Evolutionary conservation across 192 early-diverging fungal genomes (phyloP).

Genomic region (Linnemannia zychae): DNA sequence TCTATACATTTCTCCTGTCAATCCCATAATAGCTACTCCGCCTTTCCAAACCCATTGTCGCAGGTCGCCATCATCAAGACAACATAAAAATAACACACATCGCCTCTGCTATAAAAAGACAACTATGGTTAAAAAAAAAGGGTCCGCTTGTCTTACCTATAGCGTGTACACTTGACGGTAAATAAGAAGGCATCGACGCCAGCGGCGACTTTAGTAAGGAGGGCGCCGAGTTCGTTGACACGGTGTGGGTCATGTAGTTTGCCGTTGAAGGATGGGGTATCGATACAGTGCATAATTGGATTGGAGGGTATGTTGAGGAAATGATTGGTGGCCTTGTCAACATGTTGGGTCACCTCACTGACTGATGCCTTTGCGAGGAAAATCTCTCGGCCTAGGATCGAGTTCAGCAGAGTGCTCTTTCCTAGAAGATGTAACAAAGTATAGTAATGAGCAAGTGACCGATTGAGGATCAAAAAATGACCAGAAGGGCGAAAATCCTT

Average conservation of each 20-base stretch:
- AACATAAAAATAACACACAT: neutral
- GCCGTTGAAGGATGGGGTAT: slow-evolving; percentile 59
- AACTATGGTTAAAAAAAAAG: neutral
- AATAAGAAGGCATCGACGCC: slow-evolving; percentile 60
- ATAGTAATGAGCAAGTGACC: neutral
- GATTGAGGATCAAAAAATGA: no score
- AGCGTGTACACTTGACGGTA: slow-evolving; percentile 56
- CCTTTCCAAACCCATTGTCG: neutral
- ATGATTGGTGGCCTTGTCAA: slow-evolving; percentile 44
- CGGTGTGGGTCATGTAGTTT: slow-evolving; percentile 49
- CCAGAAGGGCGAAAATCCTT: neutral
- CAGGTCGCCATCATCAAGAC: neutral
- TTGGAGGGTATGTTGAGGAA: slow-evolving; percentile 54
- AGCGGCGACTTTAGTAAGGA: slow-evolving; percentile 44
- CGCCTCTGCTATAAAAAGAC: no score
- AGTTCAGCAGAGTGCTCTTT: slow-evolving; percentile 63
- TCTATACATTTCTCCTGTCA: neutral
- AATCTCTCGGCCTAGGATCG: slow-evolving; percentile 55
- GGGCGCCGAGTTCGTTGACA: slow-evolving; percentile 42
- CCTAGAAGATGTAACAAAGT: slow-evolving; percentile 16
- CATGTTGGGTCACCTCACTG: slow-evolving; percentile 59
- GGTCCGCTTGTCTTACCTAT: slow-evolving; percentile 42
- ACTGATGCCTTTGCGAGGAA: slow-evolving; percentile 59
- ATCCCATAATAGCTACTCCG: neutral
- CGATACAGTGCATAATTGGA: slow-evolving; percentile 58